Percentiles rank a stretch among this genome's conserved stretches.
Evolutionary conservation across 495 filamentous ascomycete species (phyloP).

Genomic region (Penicillium dipodomyicola): DNA sequence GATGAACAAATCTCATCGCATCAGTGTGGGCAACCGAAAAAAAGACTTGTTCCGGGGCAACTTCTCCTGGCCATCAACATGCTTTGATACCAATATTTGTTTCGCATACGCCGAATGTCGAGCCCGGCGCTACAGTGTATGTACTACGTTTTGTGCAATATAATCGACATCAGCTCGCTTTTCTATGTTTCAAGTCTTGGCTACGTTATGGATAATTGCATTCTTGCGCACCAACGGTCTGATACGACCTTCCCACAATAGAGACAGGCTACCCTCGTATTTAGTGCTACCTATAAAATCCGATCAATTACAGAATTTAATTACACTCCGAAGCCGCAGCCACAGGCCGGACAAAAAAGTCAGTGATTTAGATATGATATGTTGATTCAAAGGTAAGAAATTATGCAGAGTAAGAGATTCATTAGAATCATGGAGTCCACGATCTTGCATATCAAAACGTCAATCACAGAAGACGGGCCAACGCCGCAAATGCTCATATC

Average conservation of each 20-base stretch:
- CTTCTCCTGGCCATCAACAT: slow-evolving; percentile 14
- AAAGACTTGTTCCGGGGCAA: slow-evolving; percentile 3
- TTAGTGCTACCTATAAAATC: not conserved
- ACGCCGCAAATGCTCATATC: slow-evolving; percentile 51
- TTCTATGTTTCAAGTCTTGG: slow-evolving; percentile 13
- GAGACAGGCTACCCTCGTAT: too few relatives aligned
- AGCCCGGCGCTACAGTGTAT: slow-evolving; percentile 27
- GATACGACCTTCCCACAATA: not conserved
- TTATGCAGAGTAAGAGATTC: slow-evolving; percentile 14
- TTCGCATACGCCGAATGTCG: slow-evolving; percentile 20
- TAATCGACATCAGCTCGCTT: slow-evolving; percentile 28
- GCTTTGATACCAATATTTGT: slow-evolving; percentile 36
- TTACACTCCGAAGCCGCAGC: not conserved
- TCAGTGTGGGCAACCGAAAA: slow-evolving; percentile 3
- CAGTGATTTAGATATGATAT: slow-evolving; percentile 4
- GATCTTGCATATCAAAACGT: slow-evolving; percentile 20
- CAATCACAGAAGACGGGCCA: slow-evolving; percentile 29
- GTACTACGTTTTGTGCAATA: slow-evolving; percentile 33
- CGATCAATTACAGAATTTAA: not conserved
- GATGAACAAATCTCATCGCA: slow-evolving; percentile 11
- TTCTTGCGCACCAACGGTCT: too few relatives aligned
- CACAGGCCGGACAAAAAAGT: not conserved
- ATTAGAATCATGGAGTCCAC: slow-evolving; percentile 23
- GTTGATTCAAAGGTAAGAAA: slow-evolving; percentile 1
- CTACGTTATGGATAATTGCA: not conserved